Percentiles rank a stretch among this genome's conserved stretches.
phyloP scores from a whole-genome alignment of 2,329 filamentous ascomycete genomes.

The Dryadomyces sulphureus region DNA sequence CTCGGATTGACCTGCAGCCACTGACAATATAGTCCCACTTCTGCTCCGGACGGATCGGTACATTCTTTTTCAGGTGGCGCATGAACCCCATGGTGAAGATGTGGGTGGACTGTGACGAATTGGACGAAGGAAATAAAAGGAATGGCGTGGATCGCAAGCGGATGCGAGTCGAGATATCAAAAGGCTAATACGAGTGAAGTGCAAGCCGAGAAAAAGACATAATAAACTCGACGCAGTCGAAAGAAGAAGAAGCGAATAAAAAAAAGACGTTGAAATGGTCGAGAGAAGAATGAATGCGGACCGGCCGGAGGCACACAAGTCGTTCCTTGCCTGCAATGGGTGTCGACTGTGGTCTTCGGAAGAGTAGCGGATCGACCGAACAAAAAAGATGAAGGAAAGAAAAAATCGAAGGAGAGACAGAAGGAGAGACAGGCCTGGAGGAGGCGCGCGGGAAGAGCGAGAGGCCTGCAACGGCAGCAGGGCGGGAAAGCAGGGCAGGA shows the following conservation, averaged over 20 bases:
- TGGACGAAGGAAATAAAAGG: not conserved
- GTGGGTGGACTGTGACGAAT: too few relatives aligned
- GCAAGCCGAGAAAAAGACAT: not conserved
- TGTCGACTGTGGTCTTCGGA: slow-evolving; percentile 3
- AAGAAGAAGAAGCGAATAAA: not conserved
- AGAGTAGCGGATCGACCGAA: not conserved
- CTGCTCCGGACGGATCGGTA: slow-evolving; percentile 63
- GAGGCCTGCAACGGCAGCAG: too few relatives aligned
- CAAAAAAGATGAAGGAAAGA: not conserved
- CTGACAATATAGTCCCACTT: slow-evolving; percentile 89
- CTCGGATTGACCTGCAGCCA: not conserved
- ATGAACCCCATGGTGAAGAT: slow-evolving; percentile 44
- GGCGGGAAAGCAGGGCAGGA: too few relatives aligned
- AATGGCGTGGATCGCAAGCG: not conserved
- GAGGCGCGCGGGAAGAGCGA: not conserved
- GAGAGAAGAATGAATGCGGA: not conserved
- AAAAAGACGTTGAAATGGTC: not conserved
- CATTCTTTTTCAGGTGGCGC: slow-evolving; percentile 44
- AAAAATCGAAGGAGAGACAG: not conserved
- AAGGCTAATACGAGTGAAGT: not conserved
- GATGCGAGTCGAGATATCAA: not conserved
- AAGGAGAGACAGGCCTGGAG: not conserved
- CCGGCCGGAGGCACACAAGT: slow-evolving; percentile 5
- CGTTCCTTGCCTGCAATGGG: slow-evolving; percentile 6
- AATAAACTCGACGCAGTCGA: slow-evolving; percentile 3